Base-by-base conservation (phyloP, 2,329 filamentous ascomycete genomes). In the Diplodia mutila region DNA sequence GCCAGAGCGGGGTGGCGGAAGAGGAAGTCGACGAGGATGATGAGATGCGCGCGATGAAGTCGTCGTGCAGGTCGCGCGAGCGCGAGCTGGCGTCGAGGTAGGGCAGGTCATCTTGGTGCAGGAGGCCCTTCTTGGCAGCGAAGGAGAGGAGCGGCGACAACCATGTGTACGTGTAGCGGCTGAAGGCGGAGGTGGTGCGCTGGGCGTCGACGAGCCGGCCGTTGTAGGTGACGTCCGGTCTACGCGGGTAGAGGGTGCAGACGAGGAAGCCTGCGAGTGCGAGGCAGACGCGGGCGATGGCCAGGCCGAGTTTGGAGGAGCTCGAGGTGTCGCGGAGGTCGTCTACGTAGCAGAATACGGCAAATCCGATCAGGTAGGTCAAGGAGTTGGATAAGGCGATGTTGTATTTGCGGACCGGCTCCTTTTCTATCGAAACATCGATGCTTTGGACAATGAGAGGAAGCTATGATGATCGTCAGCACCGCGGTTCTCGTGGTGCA, bases 141-240 rank as follows among this genome's bases (percentile, higher is more conserved):
- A 55, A 64, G 39, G 51, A 23, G 16, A 94, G 82, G 0, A 93
- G 72, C 2, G 79, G 75, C 1, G 75, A 77, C 1, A 86, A 83
- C 91, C 91, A 94, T 59, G 81, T 80, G 79, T 89, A 94, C 7
- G 86, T 91, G 73, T 87, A 87, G 61, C 87, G 85, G 61, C 80
- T 84, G 57, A 90, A 81, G 1, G 88, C 85, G 2, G 89, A 88
- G 3, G 82, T 82, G 0, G 89, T 90, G 72, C 83, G 84, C 78
- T 90, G 84, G 18, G 81, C 80, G 73, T 94, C 91, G 37, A 94
- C 89, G 6, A 27, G 23, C 4, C 25, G 34, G 49, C 51, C 51
- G 37, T 64, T 51, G 25, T 55, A 25, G 57, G 46, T 54, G 51
- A 67, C 55, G n/a, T 55, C 55, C 2, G 66, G 66, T 1, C 66